A percentile compares a stretch with the other conserved stretches of the same genome.
phyloP scores from a whole-genome alignment of 306 rosid species.

The Nissolia schottii region DNA sequence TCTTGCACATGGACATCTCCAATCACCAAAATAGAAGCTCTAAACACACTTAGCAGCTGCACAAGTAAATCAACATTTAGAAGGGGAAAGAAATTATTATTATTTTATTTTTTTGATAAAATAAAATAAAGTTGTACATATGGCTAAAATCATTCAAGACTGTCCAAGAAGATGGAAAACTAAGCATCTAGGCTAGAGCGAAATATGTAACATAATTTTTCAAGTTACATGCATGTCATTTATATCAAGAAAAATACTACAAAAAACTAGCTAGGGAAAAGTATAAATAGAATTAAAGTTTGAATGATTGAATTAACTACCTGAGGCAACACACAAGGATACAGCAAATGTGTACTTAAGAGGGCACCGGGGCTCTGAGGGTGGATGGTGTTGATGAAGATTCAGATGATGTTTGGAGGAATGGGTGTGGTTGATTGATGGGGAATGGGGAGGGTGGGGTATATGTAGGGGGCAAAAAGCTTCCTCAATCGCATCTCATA shows the following conservation, averaged over 20 bases:
- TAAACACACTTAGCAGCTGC: no score
- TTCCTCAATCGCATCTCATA: slow-evolving; percentile 41
- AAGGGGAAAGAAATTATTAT: no score
- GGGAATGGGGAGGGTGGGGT: slow-evolving; percentile 38
- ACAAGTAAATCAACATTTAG: no score
- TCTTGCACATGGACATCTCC: slow-evolving; percentile 38
- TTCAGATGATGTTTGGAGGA: slow-evolving; percentile 23
- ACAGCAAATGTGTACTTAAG: slow-evolving; percentile 34
- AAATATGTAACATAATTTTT: slow-evolving; percentile 7
- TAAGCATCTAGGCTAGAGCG: not conserved
- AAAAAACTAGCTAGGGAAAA: not conserved
- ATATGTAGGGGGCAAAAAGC: slow-evolving; percentile 64
- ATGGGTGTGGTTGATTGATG: slow-evolving; percentile 46
- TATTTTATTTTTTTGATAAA: no score
- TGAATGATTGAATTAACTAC: slow-evolving; percentile 25
- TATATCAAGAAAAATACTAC: not conserved
- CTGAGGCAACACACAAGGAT: slow-evolving; percentile 33
- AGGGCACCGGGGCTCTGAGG: slow-evolving; percentile 37
- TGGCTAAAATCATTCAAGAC: no score
- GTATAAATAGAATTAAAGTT: not conserved
- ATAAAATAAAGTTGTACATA: no score
- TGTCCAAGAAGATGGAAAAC: not conserved
- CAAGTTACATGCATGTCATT: slow-evolving; percentile 26
- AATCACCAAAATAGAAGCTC: not conserved
- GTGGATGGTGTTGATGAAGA: slow-evolving; percentile 15